phyloP scores from a whole-genome alignment of 257 asterid species.

The Knoxia roxburghii region DNA sequence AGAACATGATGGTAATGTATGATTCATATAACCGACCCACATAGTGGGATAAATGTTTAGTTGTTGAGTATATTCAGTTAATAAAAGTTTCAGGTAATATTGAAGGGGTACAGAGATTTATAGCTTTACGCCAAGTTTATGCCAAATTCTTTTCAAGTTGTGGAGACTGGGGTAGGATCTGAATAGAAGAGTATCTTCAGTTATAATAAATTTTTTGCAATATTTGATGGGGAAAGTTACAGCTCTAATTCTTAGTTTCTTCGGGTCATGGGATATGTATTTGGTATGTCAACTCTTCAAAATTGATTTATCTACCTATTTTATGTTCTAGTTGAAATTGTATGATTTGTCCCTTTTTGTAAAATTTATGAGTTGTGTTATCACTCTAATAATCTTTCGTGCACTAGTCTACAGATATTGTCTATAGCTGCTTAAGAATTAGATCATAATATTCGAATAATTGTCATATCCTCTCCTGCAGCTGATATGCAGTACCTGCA shows the following conservation, averaged over 20 bases:
- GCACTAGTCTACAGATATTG: neutral
- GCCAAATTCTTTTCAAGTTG: neutral
- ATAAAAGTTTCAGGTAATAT: too few relatives aligned
- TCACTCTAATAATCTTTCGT: neutral
- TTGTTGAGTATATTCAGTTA: constrained; percentile 6
- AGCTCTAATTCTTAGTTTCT: too few relatives aligned
- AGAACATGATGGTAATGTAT: too few relatives aligned
- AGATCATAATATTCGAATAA: neutral
- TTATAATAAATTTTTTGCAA: neutral
- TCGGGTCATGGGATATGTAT: too few relatives aligned
- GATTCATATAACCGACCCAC: too few relatives aligned
- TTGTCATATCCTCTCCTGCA: too few relatives aligned
- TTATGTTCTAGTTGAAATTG: neutral
- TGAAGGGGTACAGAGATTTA: too few relatives aligned
- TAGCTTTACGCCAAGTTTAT: neutral
- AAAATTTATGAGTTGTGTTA: neutral
- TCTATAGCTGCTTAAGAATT: neutral
- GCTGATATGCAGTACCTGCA: neutral
- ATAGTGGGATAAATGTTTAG: too few relatives aligned
- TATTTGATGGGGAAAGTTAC: too few relatives aligned
- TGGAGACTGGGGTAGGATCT: neutral
- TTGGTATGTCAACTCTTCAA: too few relatives aligned
- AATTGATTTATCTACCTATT: neutral
- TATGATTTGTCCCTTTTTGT: neutral
- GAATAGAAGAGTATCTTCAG: too few relatives aligned